These are phyloP conservation scores for Trichoderma hamatum DNA, from an alignment of 2,329 filamentous ascomycete species.

Conservation along the genomic window DNA sequence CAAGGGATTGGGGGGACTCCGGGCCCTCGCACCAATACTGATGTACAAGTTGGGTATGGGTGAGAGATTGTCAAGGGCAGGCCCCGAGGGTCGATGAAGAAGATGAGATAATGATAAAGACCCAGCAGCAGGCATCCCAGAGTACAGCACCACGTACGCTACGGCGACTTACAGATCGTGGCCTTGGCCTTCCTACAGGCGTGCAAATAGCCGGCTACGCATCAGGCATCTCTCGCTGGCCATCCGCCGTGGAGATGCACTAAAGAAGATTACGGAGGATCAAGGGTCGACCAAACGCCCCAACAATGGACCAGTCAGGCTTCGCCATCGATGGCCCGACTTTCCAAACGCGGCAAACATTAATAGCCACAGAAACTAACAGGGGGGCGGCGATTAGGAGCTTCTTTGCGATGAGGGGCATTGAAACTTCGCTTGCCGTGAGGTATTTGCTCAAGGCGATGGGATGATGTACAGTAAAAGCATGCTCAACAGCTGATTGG, in stretches of 20 bases:
- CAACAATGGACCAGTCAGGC: constrained; percentile 17
- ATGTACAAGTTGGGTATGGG: background rate
- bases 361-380: constrained; percentile 10
- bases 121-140: constrained; percentile 12
- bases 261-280: constrained; percentile 26
- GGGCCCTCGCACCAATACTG: constrained; percentile 12
- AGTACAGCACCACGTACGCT: background rate
- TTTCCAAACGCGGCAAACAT: constrained; percentile 22
- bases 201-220: constrained; percentile 16
- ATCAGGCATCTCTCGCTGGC: constrained; percentile 19
- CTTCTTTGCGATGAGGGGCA: constrained; percentile 16
- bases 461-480: constrained; percentile 19
- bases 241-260: background rate
- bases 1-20: constrained; percentile 23
- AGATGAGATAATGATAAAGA: constrained; percentile 7
- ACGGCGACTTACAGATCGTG: background rate
- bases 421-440: constrained; percentile 22
- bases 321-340: constrained; percentile 11
- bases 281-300: constrained; percentile 18
- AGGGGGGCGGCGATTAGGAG: constrained; percentile 8
- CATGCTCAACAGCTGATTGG: constrained; percentile 19
- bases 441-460: constrained; percentile 16
- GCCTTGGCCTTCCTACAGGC: background rate
- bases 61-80: background rate
- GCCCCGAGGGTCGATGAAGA: constrained; percentile 2